phyloP scores from a whole-genome alignment of 108 stramenopile species.

The Fragilaria crotonensis region DNA sequence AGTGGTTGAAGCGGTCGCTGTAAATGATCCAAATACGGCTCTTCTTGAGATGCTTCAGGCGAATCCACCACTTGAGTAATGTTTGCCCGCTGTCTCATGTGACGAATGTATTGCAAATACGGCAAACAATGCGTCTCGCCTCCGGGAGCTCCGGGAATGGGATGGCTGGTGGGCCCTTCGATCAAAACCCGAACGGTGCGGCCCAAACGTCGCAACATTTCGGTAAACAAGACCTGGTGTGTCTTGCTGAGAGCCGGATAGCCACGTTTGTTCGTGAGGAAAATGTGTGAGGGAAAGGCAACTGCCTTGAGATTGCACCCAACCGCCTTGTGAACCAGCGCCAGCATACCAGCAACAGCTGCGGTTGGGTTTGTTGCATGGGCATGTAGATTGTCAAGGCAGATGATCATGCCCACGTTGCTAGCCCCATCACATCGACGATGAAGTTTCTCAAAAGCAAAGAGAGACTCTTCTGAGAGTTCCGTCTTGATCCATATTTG shows the following conservation, averaged over 20 bases:
- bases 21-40: constrained; percentile 83
- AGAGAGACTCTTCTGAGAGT: constrained; percentile 30
- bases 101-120: constrained; percentile 87
- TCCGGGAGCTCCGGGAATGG: neutral
- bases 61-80: constrained; percentile 37
- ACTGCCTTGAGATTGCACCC: constrained; percentile 73
- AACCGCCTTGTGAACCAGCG: constrained; percentile 60
- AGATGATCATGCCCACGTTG: constrained; percentile 45
- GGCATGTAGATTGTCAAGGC: constrained; percentile 25
- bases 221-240: constrained; percentile 69
- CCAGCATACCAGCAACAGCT: constrained; percentile 17
- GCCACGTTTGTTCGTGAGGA: constrained; percentile 89
- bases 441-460: constrained; percentile 49
- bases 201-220: constrained; percentile 56
- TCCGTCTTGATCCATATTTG: constrained; percentile 73
- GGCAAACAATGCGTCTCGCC: constrained; percentile 35
- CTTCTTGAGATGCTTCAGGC: constrained; percentile 69
- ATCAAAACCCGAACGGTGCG: constrained; percentile 57
- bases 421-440: constrained; percentile 60
- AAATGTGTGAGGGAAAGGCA: constrained; percentile 56
- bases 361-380: constrained; percentile 4
- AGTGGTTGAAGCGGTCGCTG: constrained; percentile 97
- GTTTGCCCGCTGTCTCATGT: constrained; percentile 57
- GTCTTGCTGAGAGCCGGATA: constrained; percentile 84
- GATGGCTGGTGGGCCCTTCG: constrained; percentile 35